Base-by-base conservation (phyloP, 179 eudicot genomes). In the Patellifolia procumbens region DNA sequence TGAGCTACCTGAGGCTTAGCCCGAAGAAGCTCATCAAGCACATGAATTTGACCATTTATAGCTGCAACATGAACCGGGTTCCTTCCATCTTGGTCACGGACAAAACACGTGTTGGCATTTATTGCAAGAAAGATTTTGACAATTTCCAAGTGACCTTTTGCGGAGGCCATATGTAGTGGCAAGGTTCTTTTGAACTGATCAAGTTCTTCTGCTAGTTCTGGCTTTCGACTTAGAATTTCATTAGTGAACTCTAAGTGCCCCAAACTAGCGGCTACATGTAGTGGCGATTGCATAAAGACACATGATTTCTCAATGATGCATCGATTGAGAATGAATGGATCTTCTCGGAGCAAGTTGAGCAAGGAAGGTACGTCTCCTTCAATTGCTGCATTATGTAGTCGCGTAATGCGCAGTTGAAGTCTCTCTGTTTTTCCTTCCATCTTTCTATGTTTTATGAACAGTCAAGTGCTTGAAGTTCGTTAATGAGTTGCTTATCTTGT, bases 111-210 rank as follows among this genome's bases (percentile, higher is more conserved):
- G 43, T 51, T 76, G 15, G 87, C 82, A 11, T 56, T 77, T 7
- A 66, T 76, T 3, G 6, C 9, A 0, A 84, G 4, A 20, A 87
- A 56, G 35, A 34, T 42, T 17, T 35, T 62, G 9, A 79, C 85
- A 1, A 85, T 65, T 3, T 81, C 90, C 16, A 83, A 3, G 48
- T 74, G 66, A 5, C 5, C 90, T 48, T 70, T 74, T 5, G 72
- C 55, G 0, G 86, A 66, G 2, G 90, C 86, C 24, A 81, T 45
- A 63, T 87, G 88, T n/a, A 87, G 84, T 0, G 86, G 76, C 1
- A 83, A 73, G 0, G 73, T 70, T 76, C 48, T 77, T 32, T 69
- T 72, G 0, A 70, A 51, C 0, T 37, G 61, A 53, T 74, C 71
- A 10, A 22, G 48, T 5, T 62, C 42, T 62, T 7, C 42, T 2